These are phyloP conservation scores for Pleurotus giganteus DNA, from an alignment of 768 basidiomycete species.

Conservation along the genomic window DNA sequence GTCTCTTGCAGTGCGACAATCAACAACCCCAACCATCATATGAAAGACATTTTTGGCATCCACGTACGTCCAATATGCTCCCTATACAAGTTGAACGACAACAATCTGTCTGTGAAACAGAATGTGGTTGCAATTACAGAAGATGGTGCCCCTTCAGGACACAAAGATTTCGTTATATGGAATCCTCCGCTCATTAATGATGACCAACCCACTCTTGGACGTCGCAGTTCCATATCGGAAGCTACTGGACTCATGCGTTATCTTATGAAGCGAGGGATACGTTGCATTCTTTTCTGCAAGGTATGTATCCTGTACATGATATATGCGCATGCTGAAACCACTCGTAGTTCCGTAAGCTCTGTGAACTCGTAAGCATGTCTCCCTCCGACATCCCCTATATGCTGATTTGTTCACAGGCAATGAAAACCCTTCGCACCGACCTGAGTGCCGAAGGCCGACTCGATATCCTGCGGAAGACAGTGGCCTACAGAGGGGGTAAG, in stretches of 20 bases:
- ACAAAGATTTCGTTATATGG: slow-evolving; percentile 83
- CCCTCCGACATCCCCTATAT: background rate
- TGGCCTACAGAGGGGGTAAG: slow-evolving; percentile 82
- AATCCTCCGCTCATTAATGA: slow-evolving; percentile 59
- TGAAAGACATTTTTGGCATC: slow-evolving; percentile 74
- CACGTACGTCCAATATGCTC: slow-evolving; percentile 23
- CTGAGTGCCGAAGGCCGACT: slow-evolving; percentile 71
- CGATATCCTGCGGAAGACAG: slow-evolving; percentile 74
- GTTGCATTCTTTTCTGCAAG: slow-evolving; percentile 89
- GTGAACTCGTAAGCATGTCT: slow-evolving; percentile 62
- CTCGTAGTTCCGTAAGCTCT: slow-evolving; percentile 69
- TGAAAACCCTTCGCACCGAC: slow-evolving; percentile 72
- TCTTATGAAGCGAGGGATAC: slow-evolving; percentile 77
- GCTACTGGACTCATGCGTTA: slow-evolving; percentile 72
- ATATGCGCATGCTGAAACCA: background rate
- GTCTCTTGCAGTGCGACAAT: slow-evolving; percentile 91
- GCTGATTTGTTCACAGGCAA: slow-evolving; percentile 45
- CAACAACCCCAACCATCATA: slow-evolving; percentile 69
- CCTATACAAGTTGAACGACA: background rate
- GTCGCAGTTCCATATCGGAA: slow-evolving; percentile 59
- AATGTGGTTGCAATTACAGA: slow-evolving; percentile 68
- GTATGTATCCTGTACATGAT: slow-evolving; percentile 29
- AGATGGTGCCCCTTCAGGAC: slow-evolving; percentile 81
- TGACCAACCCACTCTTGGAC: slow-evolving; percentile 50
- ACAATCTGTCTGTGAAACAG: slow-evolving; percentile 18